These are phyloP conservation scores for Pyrenochaeta sp. DNA, from an alignment of 2,329 filamentous ascomycete genomes.

Conservation along the genomic window DNA sequence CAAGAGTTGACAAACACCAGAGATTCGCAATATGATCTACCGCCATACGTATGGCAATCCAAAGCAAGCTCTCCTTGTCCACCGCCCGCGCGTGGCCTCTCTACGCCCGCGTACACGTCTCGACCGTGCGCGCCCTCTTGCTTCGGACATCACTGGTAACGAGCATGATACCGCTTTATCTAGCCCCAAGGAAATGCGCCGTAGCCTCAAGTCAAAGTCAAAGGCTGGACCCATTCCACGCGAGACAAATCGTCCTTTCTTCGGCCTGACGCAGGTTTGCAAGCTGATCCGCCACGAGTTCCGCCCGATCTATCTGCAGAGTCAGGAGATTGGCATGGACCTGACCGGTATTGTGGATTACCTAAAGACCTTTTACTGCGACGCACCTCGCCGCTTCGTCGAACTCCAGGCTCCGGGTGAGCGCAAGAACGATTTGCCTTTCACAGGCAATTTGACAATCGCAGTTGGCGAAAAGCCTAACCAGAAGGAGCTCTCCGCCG, in stretches of 20 bases:
- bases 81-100: constrained; percentile 34
- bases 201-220: not conserved
- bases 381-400: constrained; percentile 4
- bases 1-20: constrained; percentile 20
- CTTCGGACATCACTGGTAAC: constrained; percentile 22
- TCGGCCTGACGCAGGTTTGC: constrained; percentile 38
- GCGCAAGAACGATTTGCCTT: constrained; percentile 25
- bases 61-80: constrained; percentile 34
- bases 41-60: constrained; percentile 9
- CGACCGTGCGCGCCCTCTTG: constrained; percentile 22
- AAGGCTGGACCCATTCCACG: constrained; percentile 9
- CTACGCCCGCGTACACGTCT: constrained; percentile 34
- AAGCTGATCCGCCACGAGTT: constrained; percentile 37
- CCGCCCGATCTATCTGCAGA: constrained; percentile 29
- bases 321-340: constrained; percentile 40
- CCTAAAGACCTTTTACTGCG: constrained; percentile 30
- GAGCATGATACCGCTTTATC: constrained; percentile 18
- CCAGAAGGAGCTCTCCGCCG: constrained; percentile 11
- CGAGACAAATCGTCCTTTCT: constrained; percentile 34
- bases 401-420: constrained; percentile 5
- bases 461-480: constrained; percentile 28
- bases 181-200: constrained; percentile 1
- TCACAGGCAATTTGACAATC: constrained; percentile 39
- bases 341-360: constrained; percentile 30
- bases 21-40: constrained; percentile 43